A percentile compares a stretch with the other conserved stretches of the same genome.
Conservation (phyloP, 805 yeast genomes). For the Nadsonia fulvescens region DNA sequence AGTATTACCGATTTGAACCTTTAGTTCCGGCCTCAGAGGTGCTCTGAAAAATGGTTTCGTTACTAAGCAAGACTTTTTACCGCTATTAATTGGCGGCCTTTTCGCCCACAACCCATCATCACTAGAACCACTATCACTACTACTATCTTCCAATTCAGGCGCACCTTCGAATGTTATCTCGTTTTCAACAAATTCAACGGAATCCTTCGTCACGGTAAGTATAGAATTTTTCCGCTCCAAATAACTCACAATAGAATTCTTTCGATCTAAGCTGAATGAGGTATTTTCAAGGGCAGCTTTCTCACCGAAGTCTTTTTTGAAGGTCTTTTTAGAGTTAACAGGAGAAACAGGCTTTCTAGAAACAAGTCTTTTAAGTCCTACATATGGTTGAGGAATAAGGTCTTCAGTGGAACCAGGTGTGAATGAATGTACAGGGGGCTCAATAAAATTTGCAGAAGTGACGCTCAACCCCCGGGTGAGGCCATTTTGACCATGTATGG, state of each 20-base stretch:
- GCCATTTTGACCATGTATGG: constrained; percentile 9
- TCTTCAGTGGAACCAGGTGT: constrained; percentile 14
- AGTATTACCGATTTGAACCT: too few relatives aligned
- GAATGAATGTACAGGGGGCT: constrained; percentile 8
- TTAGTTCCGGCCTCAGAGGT: too few relatives aligned
- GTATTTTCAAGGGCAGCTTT: constrained; percentile 11
- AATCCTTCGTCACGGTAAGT: too few relatives aligned
- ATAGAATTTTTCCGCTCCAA: too few relatives aligned
- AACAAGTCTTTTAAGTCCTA: constrained; percentile 11
- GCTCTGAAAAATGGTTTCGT: too few relatives aligned
- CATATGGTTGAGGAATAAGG: constrained; percentile 14
- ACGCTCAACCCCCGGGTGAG: constrained; percentile 4
- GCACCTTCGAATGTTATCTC: constrained; percentile 57
- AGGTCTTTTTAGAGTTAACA: background rate
- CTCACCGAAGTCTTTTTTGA: constrained; percentile 1
- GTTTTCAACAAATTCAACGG: constrained; percentile 60
- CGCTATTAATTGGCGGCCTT: constrained; percentile 17
- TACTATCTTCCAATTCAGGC: constrained; percentile 28
- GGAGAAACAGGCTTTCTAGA: constrained; percentile 12
- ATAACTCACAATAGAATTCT: too few relatives aligned
- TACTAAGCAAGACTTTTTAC: too few relatives aligned
- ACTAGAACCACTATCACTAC: constrained; percentile 22
- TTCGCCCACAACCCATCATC: constrained; percentile 49
- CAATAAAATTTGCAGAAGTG: constrained; percentile 5
- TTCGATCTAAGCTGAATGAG: too few relatives aligned